These are phyloP conservation scores for Solanum microdontum DNA, from an alignment of 257 asterid species.

Conservation along the genomic window DNA sequence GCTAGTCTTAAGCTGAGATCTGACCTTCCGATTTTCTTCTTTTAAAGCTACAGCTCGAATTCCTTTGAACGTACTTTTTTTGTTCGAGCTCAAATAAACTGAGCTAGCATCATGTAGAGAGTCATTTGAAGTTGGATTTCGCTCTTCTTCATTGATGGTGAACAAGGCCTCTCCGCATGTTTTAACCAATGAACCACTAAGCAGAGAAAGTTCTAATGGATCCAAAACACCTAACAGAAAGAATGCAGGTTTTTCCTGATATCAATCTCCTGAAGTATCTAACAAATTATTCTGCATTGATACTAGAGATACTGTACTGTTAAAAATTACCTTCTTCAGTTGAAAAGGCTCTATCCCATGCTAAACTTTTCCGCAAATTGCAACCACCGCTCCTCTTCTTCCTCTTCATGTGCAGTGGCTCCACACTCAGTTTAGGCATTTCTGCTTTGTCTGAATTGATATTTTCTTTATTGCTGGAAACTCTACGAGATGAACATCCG, in stretches of 20 bases:
- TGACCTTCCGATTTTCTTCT: slow-evolving; percentile 20
- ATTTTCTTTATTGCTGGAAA: slow-evolving; percentile 56
- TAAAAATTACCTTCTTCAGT: slow-evolving; percentile 67
- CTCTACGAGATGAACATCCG: slow-evolving; percentile 21
- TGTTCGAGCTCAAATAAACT: slow-evolving; percentile 6
- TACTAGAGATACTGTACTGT: background rate
- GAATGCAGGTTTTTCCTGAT: background rate
- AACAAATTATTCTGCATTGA: background rate
- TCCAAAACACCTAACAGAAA: slow-evolving; percentile 62
- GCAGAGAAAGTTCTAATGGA: slow-evolving; percentile 69
- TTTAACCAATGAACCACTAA: slow-evolving; percentile 38
- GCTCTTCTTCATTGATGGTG: slow-evolving; percentile 27
- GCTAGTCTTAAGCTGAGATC: background rate
- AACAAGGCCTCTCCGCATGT: slow-evolving; percentile 33
- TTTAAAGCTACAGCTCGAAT: slow-evolving; percentile 10
- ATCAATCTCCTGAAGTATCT: background rate
- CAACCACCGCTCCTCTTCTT: slow-evolving; percentile 64
- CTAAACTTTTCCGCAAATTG: slow-evolving; percentile 82
- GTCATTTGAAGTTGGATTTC: slow-evolving; percentile 13
- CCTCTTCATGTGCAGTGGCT: slow-evolving; percentile 76
- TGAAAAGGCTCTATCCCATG: slow-evolving; percentile 90
- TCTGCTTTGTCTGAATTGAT: slow-evolving; percentile 41
- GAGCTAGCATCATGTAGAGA: slow-evolving; percentile 6
- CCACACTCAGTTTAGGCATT: slow-evolving; percentile 47
- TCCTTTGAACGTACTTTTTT: slow-evolving; percentile 20